A percentile compares a stretch with the other conserved stretches of the same genome.
phyloP scores from a whole-genome alignment of 768 basidiomycete species.

The Lentinula edodes region DNA sequence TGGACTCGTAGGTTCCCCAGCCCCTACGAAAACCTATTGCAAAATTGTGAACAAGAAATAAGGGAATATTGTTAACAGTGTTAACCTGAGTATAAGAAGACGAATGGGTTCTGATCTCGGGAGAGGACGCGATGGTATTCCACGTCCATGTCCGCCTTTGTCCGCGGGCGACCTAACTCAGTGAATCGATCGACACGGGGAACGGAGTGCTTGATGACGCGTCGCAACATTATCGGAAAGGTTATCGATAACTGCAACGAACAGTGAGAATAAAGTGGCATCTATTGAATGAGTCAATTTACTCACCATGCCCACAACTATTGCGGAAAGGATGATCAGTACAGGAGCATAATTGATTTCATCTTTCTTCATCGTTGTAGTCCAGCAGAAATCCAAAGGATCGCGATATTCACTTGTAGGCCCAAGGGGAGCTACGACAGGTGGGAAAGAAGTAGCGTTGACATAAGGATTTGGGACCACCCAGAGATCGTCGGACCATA shows the following conservation, averaged over 20 bases:
- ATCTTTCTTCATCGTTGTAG: slow-evolving; percentile 69
- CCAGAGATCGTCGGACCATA: slow-evolving; percentile 79
- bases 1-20: slow-evolving; percentile 64
- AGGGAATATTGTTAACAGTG: slow-evolving; percentile 12
- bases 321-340: slow-evolving; percentile 49
- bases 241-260: slow-evolving; percentile 52
- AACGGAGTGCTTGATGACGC: slow-evolving; percentile 48
- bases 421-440: slow-evolving; percentile 46
- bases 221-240: slow-evolving; percentile 62
- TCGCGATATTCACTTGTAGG: slow-evolving; percentile 51
- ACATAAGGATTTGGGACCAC: slow-evolving; percentile 62
- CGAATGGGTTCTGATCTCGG: slow-evolving; percentile 62
- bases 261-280: not conserved
- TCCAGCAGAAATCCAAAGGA: slow-evolving; percentile 72
- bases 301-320: slow-evolving; percentile 50
- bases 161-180: slow-evolving; percentile 63
- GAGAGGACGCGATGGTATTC: slow-evolving; percentile 66
- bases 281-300: not conserved
- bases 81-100: slow-evolving; percentile 63
- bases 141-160: slow-evolving; percentile 49
- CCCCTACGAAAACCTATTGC: slow-evolving; percentile 57
- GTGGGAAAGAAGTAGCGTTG: slow-evolving; percentile 48
- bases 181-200: slow-evolving; percentile 65
- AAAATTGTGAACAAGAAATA: not conserved
- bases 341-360: slow-evolving; percentile 65